Evolutionary conservation across 768 basidiomycete genomes (phyloP), one percentile per base, ranked within the genome.

Genomic region (Auricularia cornea): DNA sequence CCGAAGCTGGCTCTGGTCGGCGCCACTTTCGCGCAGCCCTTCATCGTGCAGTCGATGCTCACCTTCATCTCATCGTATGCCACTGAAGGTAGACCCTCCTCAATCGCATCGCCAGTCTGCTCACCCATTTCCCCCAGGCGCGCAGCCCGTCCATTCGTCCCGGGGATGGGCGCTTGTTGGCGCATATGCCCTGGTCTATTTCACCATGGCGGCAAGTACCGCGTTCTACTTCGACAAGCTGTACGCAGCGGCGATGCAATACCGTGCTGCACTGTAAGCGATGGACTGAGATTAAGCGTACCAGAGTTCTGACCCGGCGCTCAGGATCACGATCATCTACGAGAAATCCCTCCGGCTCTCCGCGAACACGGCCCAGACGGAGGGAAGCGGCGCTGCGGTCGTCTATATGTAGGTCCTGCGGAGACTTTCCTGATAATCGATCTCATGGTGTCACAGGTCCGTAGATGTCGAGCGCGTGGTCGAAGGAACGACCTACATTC

Each of bases 161-260:
- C 38, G 32, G 2, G 63, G 63, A 29, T 64, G 63, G 63, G 63
- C 63, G 18, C 59, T 64, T 28, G 59, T 64, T 18, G 63, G 63
- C 31, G 63, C 59, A 23, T 64, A 60, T 40, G 40, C 59, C 4
- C 31, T 59, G 32, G 32, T 64, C n/a, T 64, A 64, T 23, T 41
- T 40, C 2, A 29, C 44, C 20, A 32, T 60, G 29, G 59, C 59
- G 12, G 26, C 44, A 14, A 44, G 59, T 29, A 64, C 59, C 5
- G 63, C 63, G 14, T 33, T 64, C 28, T 64, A 60, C 48, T 54
- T 59, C 30, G 63, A 64, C 32, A 64, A 64, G 33, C n/a, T 63
- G 38, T 38, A 38, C 26, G 30, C 31, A 6, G 32, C 29, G 3
- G 28, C 38, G 10, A 32, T 61, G 12, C 51, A 48, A 33, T 48